Evolutionary conservation across 2,329 filamentous ascomycete species (phyloP).

Genomic region (Lasiodiplodia sp.): DNA sequence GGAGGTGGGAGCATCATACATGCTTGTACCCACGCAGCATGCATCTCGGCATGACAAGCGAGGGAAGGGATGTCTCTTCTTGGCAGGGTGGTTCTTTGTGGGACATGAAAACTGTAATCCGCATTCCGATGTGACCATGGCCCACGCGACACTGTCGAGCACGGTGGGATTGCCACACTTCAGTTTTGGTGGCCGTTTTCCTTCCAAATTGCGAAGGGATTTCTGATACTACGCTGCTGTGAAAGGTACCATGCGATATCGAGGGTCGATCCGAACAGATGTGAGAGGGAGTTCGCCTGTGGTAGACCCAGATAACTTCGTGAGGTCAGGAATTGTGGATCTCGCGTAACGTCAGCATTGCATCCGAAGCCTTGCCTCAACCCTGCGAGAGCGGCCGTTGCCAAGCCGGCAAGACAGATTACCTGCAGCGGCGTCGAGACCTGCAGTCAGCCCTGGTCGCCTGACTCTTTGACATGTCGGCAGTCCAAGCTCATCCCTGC

Average conservation of each 20-base stretch:
- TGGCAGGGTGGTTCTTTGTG: constrained; percentile 27
- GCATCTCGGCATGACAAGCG: constrained; percentile 22
- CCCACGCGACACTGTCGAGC: constrained; percentile 19
- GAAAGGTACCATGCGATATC: constrained; percentile 17
- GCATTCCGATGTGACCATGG: constrained; percentile 22
- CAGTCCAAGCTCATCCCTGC: constrained; percentile 28
- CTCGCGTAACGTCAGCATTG: constrained; percentile 20
- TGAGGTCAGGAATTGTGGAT: constrained; percentile 21
- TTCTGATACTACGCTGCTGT: constrained; percentile 10
- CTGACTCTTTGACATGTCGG: constrained; percentile 27
- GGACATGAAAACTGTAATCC: constrained; percentile 24
- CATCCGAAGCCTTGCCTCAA: constrained; percentile 26
- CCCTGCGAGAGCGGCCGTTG: constrained; percentile 23
- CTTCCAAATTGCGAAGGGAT: constrained; percentile 21
- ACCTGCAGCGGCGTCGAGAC: constrained; percentile 25
- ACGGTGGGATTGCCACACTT: constrained; percentile 13
- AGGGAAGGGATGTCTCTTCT: constrained; percentile 24
- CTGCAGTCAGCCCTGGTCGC: constrained; percentile 29
- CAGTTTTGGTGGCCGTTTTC: background rate
- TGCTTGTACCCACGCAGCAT: constrained; percentile 3
- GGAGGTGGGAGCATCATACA: constrained; percentile 20
- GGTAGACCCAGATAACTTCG: constrained; percentile 1
- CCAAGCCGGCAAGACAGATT: constrained; percentile 28
- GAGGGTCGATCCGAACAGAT: background rate
- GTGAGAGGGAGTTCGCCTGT: background rate